phyloP scores from a whole-genome alignment of 768 basidiomycete species.

The Pulveroboletus frians region DNA sequence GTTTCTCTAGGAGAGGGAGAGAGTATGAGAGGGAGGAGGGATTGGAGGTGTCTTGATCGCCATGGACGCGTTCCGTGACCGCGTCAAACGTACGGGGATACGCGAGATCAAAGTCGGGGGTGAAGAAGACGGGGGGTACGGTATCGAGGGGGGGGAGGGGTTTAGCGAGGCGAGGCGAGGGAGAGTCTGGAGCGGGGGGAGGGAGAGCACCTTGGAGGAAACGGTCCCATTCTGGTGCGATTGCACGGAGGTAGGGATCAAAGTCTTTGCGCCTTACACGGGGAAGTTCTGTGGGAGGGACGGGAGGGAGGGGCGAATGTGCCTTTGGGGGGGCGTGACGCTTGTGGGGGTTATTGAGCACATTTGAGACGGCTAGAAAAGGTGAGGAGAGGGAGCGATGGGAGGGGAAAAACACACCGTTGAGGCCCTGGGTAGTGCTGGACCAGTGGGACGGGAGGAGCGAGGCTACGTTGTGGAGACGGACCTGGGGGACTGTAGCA shows the following conservation, averaged over 20 bases:
- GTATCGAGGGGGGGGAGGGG: conserved; percentile 64
- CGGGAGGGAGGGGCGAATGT: conserved; percentile 71
- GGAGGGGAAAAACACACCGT: conserved; percentile 50
- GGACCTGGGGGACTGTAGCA: conserved; percentile 36
- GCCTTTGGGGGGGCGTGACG: conserved; percentile 83
- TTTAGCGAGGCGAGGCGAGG: conserved; percentile 33
- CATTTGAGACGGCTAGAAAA: conserved; percentile 82
- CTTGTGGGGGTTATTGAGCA: conserved; percentile 86
- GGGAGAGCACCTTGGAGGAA: conserved; percentile 47
- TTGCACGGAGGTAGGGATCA: conserved; percentile 69
- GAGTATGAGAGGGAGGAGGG: conserved; percentile 61
- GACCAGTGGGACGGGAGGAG: conserved; percentile 65
- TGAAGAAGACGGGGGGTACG: conserved; percentile 82
- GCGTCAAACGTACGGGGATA: conserved; percentile 71
- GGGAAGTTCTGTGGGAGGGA: conserved; percentile 68
- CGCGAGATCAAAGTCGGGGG: conserved; percentile 70
- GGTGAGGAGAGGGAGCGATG: conserved; percentile 2
- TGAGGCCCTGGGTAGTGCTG: conserved; percentile 80
- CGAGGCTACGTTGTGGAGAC: conserved; percentile 47
- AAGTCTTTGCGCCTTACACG: conserved; percentile 81
- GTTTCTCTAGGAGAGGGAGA: conserved; percentile 76
- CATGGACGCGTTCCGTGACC: conserved; percentile 59
- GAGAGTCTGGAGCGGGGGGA: conserved; percentile 28
- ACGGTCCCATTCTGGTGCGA: conserved; percentile 72
- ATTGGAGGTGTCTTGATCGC: conserved; percentile 40